Base-by-base conservation (phyloP, 306 rosid species). In the Amphicarpaea edgeworthii region DNA sequence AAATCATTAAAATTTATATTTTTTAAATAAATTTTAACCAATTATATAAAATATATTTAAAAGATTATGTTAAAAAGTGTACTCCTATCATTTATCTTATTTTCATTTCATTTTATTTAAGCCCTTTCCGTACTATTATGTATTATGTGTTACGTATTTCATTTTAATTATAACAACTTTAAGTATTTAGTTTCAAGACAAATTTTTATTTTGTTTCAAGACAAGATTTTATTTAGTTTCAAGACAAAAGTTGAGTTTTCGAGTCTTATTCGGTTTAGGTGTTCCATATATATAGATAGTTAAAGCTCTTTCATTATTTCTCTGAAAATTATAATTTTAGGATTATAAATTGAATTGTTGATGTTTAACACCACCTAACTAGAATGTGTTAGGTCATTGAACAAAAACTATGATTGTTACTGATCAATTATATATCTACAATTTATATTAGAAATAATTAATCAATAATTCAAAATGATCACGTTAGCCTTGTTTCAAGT, bases 301-400 rank as follows among this genome's bases (percentile, higher is more conserved):
- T 8, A 32, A 0, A 17, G 61, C 10, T 5, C 19, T 42, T 17
- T 24, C 23, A 9, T 74, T 59, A 17, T 57, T 45, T 45, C 3
- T 30, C 9, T 30, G 37, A 58, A 58, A 15, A 24, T 38, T 75
- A 60, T 55, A 2, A 7, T 68, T 58, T 24, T 17, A 38, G 30
- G 49, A 60, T 59, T n/a, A 47, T n/a, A 47, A 37, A 38, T 67
- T 74, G 47, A 55, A 47, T 38, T 59, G 8, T 66, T 58, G 70
- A 73, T 74, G 80, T 40, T 57, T 45, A 47, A 38, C 65, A 41
- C 14, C 58, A 74, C 76, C 76, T 73, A 80, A 67, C 64, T 51
- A 6, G 14, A 38, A 15, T 10, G 38, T 46, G 62, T 10, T 42
- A 34, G 34, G 24, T 54, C 53, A 55, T 55, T 57, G 32, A 66